A percentile compares a stretch with the other conserved stretches of the same genome.
Evolutionary conservation across 2,329 filamentous ascomycete species (phyloP).

Genomic region (Talaromyces verruculosus): DNA sequence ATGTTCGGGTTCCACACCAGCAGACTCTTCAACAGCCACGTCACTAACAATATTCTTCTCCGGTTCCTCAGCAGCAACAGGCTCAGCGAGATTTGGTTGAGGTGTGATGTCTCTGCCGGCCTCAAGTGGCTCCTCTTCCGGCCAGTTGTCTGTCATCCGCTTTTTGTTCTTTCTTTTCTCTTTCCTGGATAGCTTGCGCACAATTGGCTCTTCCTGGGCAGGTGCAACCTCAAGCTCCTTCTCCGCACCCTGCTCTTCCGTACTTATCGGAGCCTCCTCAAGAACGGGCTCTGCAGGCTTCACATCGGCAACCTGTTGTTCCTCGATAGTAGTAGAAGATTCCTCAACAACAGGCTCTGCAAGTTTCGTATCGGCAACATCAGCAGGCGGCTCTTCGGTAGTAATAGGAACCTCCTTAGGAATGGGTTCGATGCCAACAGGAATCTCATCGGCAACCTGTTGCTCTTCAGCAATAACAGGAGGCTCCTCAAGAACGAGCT

Average conservation of each 20-base stretch:
- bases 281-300: not conserved
- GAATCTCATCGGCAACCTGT: not conserved
- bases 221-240: not conserved
- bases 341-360: not conserved
- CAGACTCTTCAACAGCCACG: not conserved
- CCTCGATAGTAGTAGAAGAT: not conserved
- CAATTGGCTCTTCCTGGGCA: constrained; percentile 9
- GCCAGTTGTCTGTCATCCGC: not conserved
- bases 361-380: not conserved
- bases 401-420: not conserved
- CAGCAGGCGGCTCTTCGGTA: not conserved
- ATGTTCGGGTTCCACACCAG: constrained; percentile 2
- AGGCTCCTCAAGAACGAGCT: not conserved
- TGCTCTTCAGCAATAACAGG: not conserved
- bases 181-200: constrained; percentile 17
- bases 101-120: not conserved
- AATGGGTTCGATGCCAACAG: not conserved
- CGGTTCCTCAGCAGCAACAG: not conserved
- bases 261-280: not conserved
- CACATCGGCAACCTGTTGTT: not conserved
- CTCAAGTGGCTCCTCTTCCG: constrained; percentile 1
- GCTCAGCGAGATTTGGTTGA: not conserved
- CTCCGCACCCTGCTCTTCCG: constrained; percentile 1
- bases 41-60: not conserved
- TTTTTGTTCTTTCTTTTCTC: constrained; percentile 23